Evolutionary conservation across 352 stramenopile genomes (phyloP), one percentile per base, ranked within the genome.

Genomic region (Pythium coloratum): DNA sequence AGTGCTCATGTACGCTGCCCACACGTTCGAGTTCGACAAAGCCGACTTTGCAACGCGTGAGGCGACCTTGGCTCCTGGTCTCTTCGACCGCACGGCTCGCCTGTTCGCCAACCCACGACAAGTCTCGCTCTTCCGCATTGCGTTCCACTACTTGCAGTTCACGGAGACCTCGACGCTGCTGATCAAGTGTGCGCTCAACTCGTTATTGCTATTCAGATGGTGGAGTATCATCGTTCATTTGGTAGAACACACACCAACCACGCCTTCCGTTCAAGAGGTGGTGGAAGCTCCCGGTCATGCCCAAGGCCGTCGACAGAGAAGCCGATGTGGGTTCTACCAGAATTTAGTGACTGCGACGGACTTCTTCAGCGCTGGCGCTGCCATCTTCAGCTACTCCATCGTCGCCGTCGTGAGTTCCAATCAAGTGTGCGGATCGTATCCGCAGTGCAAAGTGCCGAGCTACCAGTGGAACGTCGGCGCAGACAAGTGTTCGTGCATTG

Each of bases 81-180:
- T 62, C 0, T 88, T 79, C 14, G 81, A 88, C 7, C 71, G 72
- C 1, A 73, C 73, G 8, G 78, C 78, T 10, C 58, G 78, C 0
- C 58, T 89, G 0, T 83, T 82, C 46, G 78, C 75, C 46, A 71
- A 89, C 34, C 78, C 81, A 6, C 59, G 46, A 2, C 58, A 83
- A 14, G 69, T 86, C 13, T 76, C 76, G 7, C 57, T 76, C 42
- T 78, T 86, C 14, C 72, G 77, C 7, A 76, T 77, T 12, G 78
- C 70, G 7, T 86, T 88, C 59, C 70, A 71, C 24, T 78, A 80
- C 33, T 34, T 89, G 36, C 78, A 78, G 50, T 73, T 89, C 62
- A 73, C 64, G 24, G 69, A 72, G 0, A 47, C 62, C 0, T 51
- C 54, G 0, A 66, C 49, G 4, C 47, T 85, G 0, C 60, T 73